phyloP scores from a whole-genome alignment of 768 basidiomycete species.

The Leccinum sublutescens region DNA sequence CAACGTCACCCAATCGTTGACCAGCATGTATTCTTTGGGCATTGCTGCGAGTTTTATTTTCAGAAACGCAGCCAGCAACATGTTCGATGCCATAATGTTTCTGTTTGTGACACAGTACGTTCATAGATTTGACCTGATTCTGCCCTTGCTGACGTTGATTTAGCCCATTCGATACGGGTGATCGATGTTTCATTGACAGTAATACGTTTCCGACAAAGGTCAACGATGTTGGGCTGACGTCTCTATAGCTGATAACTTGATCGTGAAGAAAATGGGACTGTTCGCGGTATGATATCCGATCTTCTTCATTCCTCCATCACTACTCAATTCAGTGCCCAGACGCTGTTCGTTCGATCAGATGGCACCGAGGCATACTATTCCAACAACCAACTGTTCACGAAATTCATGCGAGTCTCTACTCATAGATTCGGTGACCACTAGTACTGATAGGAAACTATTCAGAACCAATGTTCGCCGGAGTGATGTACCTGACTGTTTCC shows the following conservation, averaged over 20 bases:
- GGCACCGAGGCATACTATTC: slow-evolving; percentile 81
- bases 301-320: not conserved
- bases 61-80: slow-evolving; percentile 66
- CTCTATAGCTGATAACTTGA: slow-evolving; percentile 57
- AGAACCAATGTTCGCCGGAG: slow-evolving; percentile 75
- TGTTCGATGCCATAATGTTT: slow-evolving; percentile 81
- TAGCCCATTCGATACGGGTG: slow-evolving; percentile 80
- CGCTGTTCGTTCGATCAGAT: slow-evolving; percentile 68
- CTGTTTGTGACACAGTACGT: slow-evolving; percentile 80
- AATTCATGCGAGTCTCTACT: slow-evolving; percentile 59
- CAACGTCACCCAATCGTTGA: slow-evolving; percentile 58
- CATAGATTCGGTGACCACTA: not conserved
- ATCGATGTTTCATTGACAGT: slow-evolving; percentile 75
- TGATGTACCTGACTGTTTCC: slow-evolving; percentile 41
- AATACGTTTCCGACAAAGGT: slow-evolving; percentile 15
- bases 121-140: not conserved
- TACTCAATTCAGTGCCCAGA: slow-evolving; percentile 35
- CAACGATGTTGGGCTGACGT: slow-evolving; percentile 7
- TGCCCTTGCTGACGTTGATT: slow-evolving; percentile 2
- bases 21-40: slow-evolving; percentile 69
- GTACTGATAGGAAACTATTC: not conserved
- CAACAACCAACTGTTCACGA: slow-evolving; percentile 72
- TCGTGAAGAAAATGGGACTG: slow-evolving; percentile 78
- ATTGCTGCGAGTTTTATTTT: slow-evolving; percentile 81
- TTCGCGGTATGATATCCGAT: slow-evolving; percentile 53